Conservation (phyloP, 768 basidiomycete species). For the Russula abietina region DNA sequence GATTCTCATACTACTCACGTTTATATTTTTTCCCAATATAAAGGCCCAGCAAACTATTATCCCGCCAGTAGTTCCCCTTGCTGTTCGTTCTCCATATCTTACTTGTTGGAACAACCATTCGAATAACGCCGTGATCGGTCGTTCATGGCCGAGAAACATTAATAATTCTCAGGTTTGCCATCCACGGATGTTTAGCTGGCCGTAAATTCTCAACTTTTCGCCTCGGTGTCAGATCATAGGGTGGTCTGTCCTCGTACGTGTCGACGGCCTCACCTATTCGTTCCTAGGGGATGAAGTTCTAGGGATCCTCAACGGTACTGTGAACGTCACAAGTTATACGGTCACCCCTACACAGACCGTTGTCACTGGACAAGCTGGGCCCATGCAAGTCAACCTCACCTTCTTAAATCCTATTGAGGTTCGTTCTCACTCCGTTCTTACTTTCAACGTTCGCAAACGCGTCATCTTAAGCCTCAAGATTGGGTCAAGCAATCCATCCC, state of each 20-base stretch:
- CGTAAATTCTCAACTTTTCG: background rate
- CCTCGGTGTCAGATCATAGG: slow-evolving; percentile 5
- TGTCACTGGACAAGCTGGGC: slow-evolving; percentile 33
- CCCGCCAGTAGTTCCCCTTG: slow-evolving; percentile 27
- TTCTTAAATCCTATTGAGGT: slow-evolving; percentile 40
- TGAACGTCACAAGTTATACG: slow-evolving; percentile 25
- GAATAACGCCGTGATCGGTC: background rate
- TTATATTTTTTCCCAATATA: background rate
- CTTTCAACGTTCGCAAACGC: background rate
- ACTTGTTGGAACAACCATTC: slow-evolving; percentile 23
- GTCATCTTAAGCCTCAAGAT: slow-evolving; percentile 30
- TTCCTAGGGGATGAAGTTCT: slow-evolving; percentile 16
- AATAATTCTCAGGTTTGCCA: background rate
- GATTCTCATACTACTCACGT: background rate
- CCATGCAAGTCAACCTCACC: slow-evolving; percentile 34
- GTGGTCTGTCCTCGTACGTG: slow-evolving; percentile 12
- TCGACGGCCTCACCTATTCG: slow-evolving; percentile 21
- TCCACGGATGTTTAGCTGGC: background rate
- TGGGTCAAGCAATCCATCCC: slow-evolving; percentile 37
- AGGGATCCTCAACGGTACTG: background rate
- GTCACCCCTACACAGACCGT: slow-evolving; percentile 36
- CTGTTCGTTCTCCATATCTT: slow-evolving; percentile 29
- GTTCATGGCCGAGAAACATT: slow-evolving; percentile 25
- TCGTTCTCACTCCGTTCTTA: background rate
- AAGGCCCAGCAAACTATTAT: slow-evolving; percentile 22